A percentile compares a stretch with the other conserved stretches of the same genome.
Conservation (phyloP, 106 monocot genomes). For the Amphibolis antarctica region DNA sequence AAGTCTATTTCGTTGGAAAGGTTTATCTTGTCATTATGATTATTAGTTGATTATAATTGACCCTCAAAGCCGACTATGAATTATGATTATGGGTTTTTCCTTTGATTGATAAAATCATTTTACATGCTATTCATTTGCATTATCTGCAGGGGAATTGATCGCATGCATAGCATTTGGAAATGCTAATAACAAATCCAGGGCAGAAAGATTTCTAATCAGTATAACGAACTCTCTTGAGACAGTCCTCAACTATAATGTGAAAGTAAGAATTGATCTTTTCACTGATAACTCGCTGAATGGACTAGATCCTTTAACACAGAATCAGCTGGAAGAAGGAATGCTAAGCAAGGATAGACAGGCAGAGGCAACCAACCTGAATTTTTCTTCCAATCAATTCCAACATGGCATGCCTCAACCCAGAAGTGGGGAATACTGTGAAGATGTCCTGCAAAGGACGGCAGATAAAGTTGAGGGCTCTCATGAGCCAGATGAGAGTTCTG, state of each 20-base stretch:
- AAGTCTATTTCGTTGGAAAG: too few species aligned
- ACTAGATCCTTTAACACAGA: not conserved
- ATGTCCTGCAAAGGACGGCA: constrained; percentile 6
- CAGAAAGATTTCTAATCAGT: constrained; percentile 69
- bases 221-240: constrained; percentile 81
- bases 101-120: too few species aligned
- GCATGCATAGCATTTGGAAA: constrained; percentile 61
- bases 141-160: constrained; percentile 39
- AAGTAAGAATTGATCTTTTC: constrained; percentile 40
- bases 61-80: too few species aligned
- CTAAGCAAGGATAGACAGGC: constrained; percentile 5
- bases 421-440: constrained; percentile 15
- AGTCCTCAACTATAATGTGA: constrained; percentile 44
- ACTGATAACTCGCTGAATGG: constrained; percentile 10
- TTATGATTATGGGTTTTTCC: too few species aligned
- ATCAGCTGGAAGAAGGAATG: constrained; percentile 8
- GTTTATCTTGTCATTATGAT: too few species aligned
- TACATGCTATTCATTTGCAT: not conserved
- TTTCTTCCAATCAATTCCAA: not conserved
- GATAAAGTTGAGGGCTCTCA: constrained; percentile 10
- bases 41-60: too few species aligned
- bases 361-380: not conserved
- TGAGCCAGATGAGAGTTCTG: not conserved
- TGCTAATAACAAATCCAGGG: constrained; percentile 38
- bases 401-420: not conserved